These are phyloP conservation scores for Arachnomyces sp. DNA, from an alignment of 2,329 filamentous ascomycete genomes.

Conservation along the genomic window DNA sequence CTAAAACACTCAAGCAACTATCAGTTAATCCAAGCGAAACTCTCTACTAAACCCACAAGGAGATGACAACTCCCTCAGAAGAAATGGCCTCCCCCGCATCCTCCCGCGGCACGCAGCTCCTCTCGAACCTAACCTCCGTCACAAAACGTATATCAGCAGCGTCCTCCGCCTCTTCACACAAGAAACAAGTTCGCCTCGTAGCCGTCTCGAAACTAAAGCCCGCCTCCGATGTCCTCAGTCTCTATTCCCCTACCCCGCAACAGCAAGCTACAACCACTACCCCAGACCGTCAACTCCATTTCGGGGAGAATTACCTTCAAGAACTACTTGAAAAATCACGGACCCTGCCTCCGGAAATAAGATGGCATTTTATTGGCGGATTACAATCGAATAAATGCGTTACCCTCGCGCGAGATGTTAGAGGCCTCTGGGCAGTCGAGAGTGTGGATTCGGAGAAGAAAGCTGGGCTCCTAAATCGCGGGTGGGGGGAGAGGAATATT, in stretches of 20 bases:
- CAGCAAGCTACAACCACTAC: no score
- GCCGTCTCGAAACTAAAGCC: slow-evolving; percentile 97
- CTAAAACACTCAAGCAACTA: no score
- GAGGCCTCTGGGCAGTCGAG: slow-evolving; percentile 84
- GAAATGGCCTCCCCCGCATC: slow-evolving; percentile 41
- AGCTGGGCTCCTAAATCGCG: slow-evolving; percentile 68
- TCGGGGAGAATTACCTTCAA: slow-evolving; percentile 94
- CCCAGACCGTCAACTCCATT: slow-evolving; percentile 51
- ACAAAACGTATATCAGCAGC: slow-evolving; percentile 49
- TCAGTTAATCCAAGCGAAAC: no score
- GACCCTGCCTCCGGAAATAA: slow-evolving; percentile 63
- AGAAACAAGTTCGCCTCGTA: slow-evolving; percentile 55
- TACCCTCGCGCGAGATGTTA: slow-evolving; percentile 68
- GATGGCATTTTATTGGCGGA: slow-evolving; percentile 95
- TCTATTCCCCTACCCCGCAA: slow-evolving; percentile 51
- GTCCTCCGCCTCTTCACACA: slow-evolving; percentile 35
- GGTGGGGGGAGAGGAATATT: slow-evolving; percentile 50
- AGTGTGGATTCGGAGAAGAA: slow-evolving; percentile 86
- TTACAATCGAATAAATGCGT: slow-evolving; percentile 93
- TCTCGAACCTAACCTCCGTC: slow-evolving; percentile 55
- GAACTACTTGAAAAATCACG: slow-evolving; percentile 81
- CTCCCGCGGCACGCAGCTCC: slow-evolving; percentile 52
- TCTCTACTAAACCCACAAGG: no score
- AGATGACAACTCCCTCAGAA: no score
- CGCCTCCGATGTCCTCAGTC: slow-evolving; percentile 76